Evolutionary conservation across 257 asterid genomes (phyloP), one percentile per base, ranked within the genome.

Genomic region (Agastache rugosa): DNA sequence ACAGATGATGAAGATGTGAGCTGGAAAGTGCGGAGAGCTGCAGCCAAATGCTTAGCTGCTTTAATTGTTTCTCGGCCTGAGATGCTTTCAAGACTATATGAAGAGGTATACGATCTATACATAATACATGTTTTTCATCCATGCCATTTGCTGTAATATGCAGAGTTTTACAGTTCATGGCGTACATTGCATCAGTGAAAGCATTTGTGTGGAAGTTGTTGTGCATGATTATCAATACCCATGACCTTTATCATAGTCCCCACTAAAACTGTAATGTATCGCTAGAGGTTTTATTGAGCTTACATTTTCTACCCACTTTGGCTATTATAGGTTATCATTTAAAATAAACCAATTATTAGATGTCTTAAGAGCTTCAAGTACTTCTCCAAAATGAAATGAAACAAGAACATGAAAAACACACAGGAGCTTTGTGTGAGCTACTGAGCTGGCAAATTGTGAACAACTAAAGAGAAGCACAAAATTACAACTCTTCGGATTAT

Each of bases 11-110:
- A 95, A 87, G 99, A 95, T 82, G 89, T 85, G 41, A 95, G 98
- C 85, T 95, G 99, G 99, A 95, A 95, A 87, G 99, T 95, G 71
- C 87, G 99, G 62, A 85, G 98, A 82, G 99, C 99, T 79, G 87
- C 99, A 85, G 98, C 98, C 68, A 95, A 95, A 85, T 92, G 99
- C 84, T 86, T 95, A 78, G 89, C 96, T 27, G 97, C 94, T 20
- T 77, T 92, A 75, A 87, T 92, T 83, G 98, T 92, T 80, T 90
- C 99, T 77, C 96, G 99, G 54, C 97, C 98, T 65, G 99, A 92
- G 88, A 88, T 95, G 95, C 97, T 95, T 62, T 83, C 96, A 63
- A 89, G 90, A 84, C 83, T 95, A 45, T 95, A 95, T 45, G 94
- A 87, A 77, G 97, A 95, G 98, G 99, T 95, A 75, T 75, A 1